Evolutionary conservation across 1,139 yeast species (phyloP), one percentile per base, ranked within the genome.

Genomic region (Sugiyamaella grinbergsii): DNA sequence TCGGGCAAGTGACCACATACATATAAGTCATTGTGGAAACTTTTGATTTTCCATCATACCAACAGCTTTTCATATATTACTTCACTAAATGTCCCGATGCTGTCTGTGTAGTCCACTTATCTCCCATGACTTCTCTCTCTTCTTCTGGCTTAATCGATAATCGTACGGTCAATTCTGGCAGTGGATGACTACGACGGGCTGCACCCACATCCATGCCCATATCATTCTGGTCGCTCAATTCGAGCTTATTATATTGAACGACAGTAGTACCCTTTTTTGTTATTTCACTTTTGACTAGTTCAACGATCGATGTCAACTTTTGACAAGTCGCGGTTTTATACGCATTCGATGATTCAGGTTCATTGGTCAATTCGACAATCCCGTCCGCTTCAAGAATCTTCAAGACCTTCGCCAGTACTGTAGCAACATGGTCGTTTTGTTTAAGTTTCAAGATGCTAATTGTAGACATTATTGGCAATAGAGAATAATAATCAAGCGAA

Each of bases 281-380:
- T 23, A 52, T 36, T 39, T 51, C 39, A 39, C 49, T 51, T 50
- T 64, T 64, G 34, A 56, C 55, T 38, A 52, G 53, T 46, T 64
- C 67, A 8, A 56, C 60, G 15, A 63, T 58, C 3, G 67, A 57
- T 15, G 62, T 50, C 49, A 62, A 50, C 51, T 62, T 62, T 50
- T 63, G 65, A 38, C 58, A 55, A 4, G 61, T 46, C 5, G 47
- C 47, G 10, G 40, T 7, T 23, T 31, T 33, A 22, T 31, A 22
- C 20, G 24, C 28, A 19, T 41, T 36, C 6, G 31, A 18, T 18
- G 24, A 28, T n/a, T 23, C 15, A 18, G 24, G 40, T n/a, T 23
- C 15, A 18, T 43, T 43, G 3, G 42, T 4, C 23, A 43, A 32
- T 22, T 33, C 26, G 10, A 43, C 47, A 5, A 19, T 38, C 11